Evolutionary conservation across 2,329 filamentous ascomycete genomes (phyloP), one percentile per base, ranked within the genome.

Genomic region (Macrophomina phaseolina): DNA sequence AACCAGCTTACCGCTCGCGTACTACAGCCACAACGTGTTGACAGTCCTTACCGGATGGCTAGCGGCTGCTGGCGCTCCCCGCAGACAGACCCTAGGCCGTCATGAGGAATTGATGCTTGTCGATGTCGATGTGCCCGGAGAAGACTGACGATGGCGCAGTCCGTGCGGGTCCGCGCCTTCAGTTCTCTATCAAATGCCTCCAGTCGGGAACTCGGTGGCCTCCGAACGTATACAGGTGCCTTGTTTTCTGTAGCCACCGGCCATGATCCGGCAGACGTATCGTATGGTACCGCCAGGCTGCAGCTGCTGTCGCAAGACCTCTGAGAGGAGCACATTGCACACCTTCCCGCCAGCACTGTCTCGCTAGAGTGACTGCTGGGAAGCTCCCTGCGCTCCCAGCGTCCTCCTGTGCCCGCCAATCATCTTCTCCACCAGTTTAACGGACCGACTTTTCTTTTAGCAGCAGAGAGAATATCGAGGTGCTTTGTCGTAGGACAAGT

Each of bases 401-500:
- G 42, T 30, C 42, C 63, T 65, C 63, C 30, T 58, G 63, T 51
- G 23, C 51, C 63, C 38, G 52, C 52, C 51, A 46, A 52, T 46
- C 51, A 36, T 36, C 34, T 46, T 49, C 34, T 45, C 34, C 61
- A 42, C 36, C 61, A 16, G 42, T 51, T 38, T 38, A 34, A 32
- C 34, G 45, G 32, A 40, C 52, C 46, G 42, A 23, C 34, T 3
- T 65, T 58, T 58, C 62, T 64, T 56, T 65, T 65, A 28, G 9
- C 16, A 14, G 40, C 42, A 14, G 40, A 32, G 28, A n/a, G 16
- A 16, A 18, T 36, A 28, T 45, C 62, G 51, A 46, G 28, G 23
- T 65, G 38, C 51, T 65, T 40, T n/a, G 23, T 49, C 49, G 63
- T 65, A 58, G 63, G 63, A 65, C 63, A 65, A 40, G 51, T 16